Evolutionary conservation across 208 protist species (phyloP).

Genomic region (Leishmania gerbilli): DNA sequence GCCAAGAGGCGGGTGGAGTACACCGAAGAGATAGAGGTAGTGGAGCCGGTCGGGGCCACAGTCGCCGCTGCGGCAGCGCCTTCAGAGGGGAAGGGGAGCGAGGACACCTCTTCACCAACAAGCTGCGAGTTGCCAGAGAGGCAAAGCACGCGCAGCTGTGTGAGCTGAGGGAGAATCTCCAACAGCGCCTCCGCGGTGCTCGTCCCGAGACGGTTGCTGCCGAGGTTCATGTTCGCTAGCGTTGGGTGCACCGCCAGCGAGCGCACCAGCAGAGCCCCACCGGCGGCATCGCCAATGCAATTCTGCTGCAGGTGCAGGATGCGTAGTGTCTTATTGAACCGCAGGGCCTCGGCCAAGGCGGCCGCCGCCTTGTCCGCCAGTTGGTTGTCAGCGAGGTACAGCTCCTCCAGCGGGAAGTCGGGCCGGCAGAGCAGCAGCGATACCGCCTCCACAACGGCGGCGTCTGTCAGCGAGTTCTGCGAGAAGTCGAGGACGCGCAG

Average conservation of each 20-base stretch:
- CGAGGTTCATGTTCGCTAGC: conserved; percentile 67
- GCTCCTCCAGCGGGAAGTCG: conserved; percentile 69
- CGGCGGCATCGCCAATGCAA: conserved; percentile 67
- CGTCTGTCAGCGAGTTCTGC: conserved; percentile 80
- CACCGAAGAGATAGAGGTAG: background rate
- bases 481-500: conserved; percentile 85
- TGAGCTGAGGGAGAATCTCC: conserved; percentile 51
- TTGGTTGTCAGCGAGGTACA: conserved; percentile 82
- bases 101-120: conserved; percentile 20
- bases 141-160: conserved; percentile 53
- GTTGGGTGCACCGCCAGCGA: conserved; percentile 51
- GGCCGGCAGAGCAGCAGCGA: conserved; percentile 67
- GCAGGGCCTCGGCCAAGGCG: conserved; percentile 69
- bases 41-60: background rate
- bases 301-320: conserved; percentile 83
- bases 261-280: conserved; percentile 54
- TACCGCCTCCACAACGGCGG: conserved; percentile 52
- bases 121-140: conserved; percentile 71
- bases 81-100: background rate
- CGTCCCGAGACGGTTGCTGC: conserved; percentile 71
- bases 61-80: background rate
- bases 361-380: conserved; percentile 60
- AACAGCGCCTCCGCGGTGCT: conserved; percentile 48
- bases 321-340: conserved; percentile 76
- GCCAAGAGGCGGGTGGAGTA: background rate